Evolutionary conservation across 2,329 filamentous ascomycete genomes (phyloP), one percentile per base, ranked within the genome.

Genomic region (Diaporthe ampelina): DNA sequence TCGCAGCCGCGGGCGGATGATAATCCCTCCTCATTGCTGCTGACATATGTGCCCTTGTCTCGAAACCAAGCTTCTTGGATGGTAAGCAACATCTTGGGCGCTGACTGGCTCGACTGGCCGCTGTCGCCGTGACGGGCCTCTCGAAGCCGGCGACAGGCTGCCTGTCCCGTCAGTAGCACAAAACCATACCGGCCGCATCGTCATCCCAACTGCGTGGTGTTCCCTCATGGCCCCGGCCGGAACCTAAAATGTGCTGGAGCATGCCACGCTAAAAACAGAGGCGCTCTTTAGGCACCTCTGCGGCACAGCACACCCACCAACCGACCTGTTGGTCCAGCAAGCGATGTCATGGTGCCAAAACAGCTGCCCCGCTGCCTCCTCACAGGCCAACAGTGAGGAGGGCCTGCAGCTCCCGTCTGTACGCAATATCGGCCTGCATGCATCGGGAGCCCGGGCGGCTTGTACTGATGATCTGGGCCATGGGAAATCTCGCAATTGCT

Each of bases 1-100:
- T 73, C 74, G 74, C 74, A 75, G 74, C 74, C 71, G 74, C 74
- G 74, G 71, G 74, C 45, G 57, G 32, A 70, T 63, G 65, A 71
- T 74, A 11, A 61, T 68, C 71, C 65, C 50, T 29, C 21, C 45
- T 21, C 24, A 52, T 26, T 40, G 63, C 43, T 56, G 56, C 58
- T 54, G 43, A 58, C 50, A 26, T 65, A 56, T 37, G 32, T 35
- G 48, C 19, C 63, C 63, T 37, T 40, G 63, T 68, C 63, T 68
- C 63, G 63, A 45, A 50, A 50, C 37, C 56, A 61, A 48, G 54
- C 56, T 67, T 54, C 45, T 40, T 9, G 58, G 57, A 24, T 73
- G 63, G 71, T 73, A 67, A 69, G 71, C 61, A 43, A 67, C 59
- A 58, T 21, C 59, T 56, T 24, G 70, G 26, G 58, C 35, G 48